Evolutionary conservation across 352 stramenopile genomes (phyloP), one percentile per base, ranked within the genome.

Genomic region (Pythium guiyangense): DNA sequence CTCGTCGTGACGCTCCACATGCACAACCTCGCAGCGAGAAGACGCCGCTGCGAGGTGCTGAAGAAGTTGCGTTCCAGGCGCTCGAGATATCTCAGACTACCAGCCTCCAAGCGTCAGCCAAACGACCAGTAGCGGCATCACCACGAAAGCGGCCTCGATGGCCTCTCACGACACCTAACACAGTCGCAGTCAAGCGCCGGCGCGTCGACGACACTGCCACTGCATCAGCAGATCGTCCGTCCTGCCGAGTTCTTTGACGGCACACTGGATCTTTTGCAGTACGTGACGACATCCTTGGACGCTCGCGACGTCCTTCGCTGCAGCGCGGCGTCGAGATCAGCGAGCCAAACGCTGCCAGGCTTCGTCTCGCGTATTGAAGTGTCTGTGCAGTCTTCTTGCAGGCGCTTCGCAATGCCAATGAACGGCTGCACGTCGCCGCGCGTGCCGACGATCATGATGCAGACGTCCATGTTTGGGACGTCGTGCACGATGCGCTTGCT

Each of bases 381-480:
- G 15, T 57, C 69, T 11, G 67, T 62, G 22, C 22, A 22, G 26
- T 96, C 67, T 0, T 72, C 52, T 53, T 92, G 64, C 9, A 98
- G 69, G 20, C 83, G 70, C 60, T 92, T 89, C 29, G 86, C 90
- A 40, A 98, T 91, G 25, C 67, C 84, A 10, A 95, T 58, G 60
- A 95, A 96, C 9, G 86, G 87, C 69, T 94, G 79, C 22, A 96
- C 86, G 54, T 96, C 88, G 12, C 88, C 86, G 6, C 82, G 77
- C 0, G 88, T 96, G 26, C 88, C 88, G n/a, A 97, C 88, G 55
- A 96, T 83, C 81, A 97, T 92, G 62, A 96, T 94, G 48, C 90
- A 90, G 37, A 96, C 71, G 27, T 63, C 85, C 79, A 96, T 84
- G 15, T 10, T n/a, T 17, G 56, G 56, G 9, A 58, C 57, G 35